phyloP scores from a whole-genome alignment of 2,329 filamentous ascomycete species.

The Fusarium austroafricanum region DNA sequence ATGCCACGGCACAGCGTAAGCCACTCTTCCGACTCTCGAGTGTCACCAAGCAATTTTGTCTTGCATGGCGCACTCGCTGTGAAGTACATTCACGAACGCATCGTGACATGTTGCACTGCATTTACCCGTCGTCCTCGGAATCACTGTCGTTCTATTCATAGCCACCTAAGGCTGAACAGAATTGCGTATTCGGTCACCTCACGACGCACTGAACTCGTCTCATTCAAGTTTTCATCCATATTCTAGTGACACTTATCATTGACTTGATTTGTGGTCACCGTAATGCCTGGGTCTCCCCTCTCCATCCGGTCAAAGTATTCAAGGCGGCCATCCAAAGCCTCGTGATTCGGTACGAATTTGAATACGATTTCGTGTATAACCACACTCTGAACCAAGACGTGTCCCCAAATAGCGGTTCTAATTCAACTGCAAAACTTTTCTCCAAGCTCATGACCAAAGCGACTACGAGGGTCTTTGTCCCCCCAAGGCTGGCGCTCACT shows the following conservation, averaged over 20 bases:
- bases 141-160: not conserved
- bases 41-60: not conserved
- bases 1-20: not conserved
- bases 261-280: not conserved
- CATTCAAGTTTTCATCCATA: not conserved
- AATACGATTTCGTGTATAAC: not conserved
- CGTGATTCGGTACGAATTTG: not conserved
- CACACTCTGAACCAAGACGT: not conserved
- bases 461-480: not conserved
- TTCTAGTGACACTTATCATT: not conserved
- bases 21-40: not conserved
- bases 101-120: not conserved
- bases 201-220: not conserved
- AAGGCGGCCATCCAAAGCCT: not conserved
- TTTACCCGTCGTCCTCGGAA: not conserved
- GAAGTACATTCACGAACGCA: not conserved
- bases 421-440: not conserved
- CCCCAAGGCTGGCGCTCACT: constrained; percentile 14
- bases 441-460: not conserved
- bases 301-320: not conserved
- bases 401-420: not conserved
- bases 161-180: not conserved
- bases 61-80: not conserved
- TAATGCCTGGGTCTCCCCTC: not conserved
- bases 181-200: not conserved